Percentiles rank a stretch among this genome's conserved stretches.
Evolutionary conservation across 2,329 filamentous ascomycete genomes (phyloP).

Genomic region (Fusarium pseudonygamai): DNA sequence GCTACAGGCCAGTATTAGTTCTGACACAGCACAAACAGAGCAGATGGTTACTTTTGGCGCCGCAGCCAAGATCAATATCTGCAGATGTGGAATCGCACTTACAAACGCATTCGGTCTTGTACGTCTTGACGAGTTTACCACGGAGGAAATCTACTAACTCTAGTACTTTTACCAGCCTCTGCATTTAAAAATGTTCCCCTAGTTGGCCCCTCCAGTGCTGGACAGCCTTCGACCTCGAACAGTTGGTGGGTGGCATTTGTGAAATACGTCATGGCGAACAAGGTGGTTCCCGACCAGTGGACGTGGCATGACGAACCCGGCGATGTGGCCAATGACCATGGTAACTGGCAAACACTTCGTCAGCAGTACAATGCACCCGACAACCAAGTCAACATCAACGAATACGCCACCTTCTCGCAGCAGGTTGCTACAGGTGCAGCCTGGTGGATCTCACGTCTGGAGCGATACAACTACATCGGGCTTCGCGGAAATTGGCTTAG

Average conservation of each 20-base stretch:
- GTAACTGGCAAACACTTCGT: neutral
- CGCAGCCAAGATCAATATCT: neutral
- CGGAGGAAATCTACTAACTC: neutral
- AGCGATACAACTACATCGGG: neutral
- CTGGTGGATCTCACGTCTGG: neutral
- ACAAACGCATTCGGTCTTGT: neutral
- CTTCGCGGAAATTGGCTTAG: neutral
- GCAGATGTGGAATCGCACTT: neutral
- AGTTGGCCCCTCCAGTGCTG: neutral
- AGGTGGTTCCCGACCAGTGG: neutral
- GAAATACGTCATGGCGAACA: neutral
- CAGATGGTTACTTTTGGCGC: neutral
- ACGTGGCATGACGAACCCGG: neutral
- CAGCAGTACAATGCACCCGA: neutral
- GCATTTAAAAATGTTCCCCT: neutral
- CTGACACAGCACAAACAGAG: neutral
- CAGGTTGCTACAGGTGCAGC: neutral
- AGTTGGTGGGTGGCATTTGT: slow-evolving; percentile 3
- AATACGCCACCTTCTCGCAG: neutral
- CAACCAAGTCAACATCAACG: slow-evolving; percentile 3
- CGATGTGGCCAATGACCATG: neutral
- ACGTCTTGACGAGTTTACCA: neutral
- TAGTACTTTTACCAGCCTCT: neutral
- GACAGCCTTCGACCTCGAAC: neutral
- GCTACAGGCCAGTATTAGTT: neutral